phyloP scores from a whole-genome alignment of 1,284 basidiomycete species.

The Fistulinella staudtii region DNA sequence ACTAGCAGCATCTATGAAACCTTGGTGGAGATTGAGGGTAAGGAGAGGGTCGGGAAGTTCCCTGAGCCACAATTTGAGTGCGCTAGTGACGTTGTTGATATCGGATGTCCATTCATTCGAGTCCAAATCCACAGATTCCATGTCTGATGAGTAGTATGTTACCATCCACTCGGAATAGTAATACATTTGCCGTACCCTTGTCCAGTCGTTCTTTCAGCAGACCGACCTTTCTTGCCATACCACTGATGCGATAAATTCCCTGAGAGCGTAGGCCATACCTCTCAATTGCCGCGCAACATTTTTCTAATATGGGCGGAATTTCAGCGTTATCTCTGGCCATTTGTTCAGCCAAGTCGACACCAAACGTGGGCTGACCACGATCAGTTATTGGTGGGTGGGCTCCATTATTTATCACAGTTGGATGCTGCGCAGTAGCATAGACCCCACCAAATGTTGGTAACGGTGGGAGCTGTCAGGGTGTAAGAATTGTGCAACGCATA shows the following conservation, averaged over 20 bases:
- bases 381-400: conserved; percentile 45
- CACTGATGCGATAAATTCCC: conserved; percentile 93
- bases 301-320: conserved; percentile 83
- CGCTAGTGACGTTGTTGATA: conserved; percentile 94
- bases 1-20: conserved; percentile 96
- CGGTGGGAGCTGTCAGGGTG: conserved; percentile 53
- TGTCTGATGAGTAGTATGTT: conserved; percentile 50
- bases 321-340: conserved; percentile 88
- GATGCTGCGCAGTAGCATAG: conserved; percentile 26
- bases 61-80: conserved; percentile 93
- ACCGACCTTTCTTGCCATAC: conserved; percentile 85
- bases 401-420: conserved; percentile 26
- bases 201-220: conserved; percentile 85
- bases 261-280: conserved; percentile 79
- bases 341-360: conserved; percentile 88
- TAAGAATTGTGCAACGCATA: conserved; percentile 4
- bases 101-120: conserved; percentile 89
- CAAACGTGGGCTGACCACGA: conserved; percentile 77
- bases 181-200: conserved; percentile 50
- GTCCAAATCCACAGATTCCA: conserved; percentile 82
- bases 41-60: conserved; percentile 94
- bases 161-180: conserved; percentile 1
- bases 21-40: conserved; percentile 80
- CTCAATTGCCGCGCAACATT: conserved; percentile 92
- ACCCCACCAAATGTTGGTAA: conserved; percentile 44